Evolutionary conservation across 257 asterid species (phyloP).

Genomic region (Lavandula angustifolia): DNA sequence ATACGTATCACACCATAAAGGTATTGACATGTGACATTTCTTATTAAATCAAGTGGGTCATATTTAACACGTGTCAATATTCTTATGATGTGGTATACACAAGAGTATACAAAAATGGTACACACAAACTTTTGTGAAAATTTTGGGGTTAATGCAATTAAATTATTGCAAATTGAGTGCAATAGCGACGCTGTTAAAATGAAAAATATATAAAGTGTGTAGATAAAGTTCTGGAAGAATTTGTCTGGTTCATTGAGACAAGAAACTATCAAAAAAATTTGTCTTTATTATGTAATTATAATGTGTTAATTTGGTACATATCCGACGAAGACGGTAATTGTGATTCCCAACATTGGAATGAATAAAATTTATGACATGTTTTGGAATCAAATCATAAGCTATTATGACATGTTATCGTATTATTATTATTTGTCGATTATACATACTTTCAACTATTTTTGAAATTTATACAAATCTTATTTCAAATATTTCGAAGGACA

Average conservation of each 20-base stretch:
- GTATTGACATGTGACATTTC: too few species aligned
- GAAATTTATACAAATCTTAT: too few species aligned
- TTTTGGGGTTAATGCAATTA: constrained; percentile 43
- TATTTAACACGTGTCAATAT: too few species aligned
- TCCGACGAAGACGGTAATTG: constrained; percentile 26
- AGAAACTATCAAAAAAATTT: background rate
- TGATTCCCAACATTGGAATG: constrained; percentile 13
- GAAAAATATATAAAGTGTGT: background rate
- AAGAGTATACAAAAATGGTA: too few species aligned
- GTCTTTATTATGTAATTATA: constrained; percentile 26
- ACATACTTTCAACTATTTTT: too few species aligned
- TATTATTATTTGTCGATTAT: too few species aligned
- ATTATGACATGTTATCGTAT: too few species aligned
- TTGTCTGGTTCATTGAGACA: constrained; percentile 34
- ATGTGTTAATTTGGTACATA: constrained; percentile 14
- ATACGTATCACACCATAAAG: too few species aligned
- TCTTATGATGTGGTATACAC: too few species aligned
- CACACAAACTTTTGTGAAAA: too few species aligned
- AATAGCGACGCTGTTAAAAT: constrained; percentile 14
- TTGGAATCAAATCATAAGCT: constrained; percentile 15
- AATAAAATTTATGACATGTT: constrained; percentile 8
- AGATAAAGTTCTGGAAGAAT: constrained; percentile 16
- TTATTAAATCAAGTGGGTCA: too few species aligned
- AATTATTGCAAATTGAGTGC: constrained; percentile 33
- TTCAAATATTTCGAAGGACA: too few species aligned